Conservation (phyloP, 805 yeast species). For the Yarrowia osloensis region DNA sequence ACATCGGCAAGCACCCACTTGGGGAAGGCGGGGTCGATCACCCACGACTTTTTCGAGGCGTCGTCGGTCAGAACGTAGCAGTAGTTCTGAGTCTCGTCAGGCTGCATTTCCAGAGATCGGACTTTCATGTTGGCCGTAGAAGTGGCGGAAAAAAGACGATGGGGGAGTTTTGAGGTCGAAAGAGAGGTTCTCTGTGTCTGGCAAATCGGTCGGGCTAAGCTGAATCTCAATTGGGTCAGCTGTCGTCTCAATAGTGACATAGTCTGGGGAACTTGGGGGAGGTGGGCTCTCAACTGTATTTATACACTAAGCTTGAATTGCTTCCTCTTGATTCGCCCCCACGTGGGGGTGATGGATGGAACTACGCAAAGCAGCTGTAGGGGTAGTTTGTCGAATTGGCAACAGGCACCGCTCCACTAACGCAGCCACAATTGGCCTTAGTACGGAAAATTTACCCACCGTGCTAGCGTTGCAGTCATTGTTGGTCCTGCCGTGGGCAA, state of each 20-base stretch:
- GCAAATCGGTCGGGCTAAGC: not conserved
- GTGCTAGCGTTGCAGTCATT: too few relatives aligned
- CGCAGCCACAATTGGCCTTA: not conserved
- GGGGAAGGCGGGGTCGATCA: constrained; percentile 93
- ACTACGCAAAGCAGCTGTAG: too few relatives aligned
- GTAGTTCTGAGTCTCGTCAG: constrained; percentile 93
- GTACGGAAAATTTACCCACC: too few relatives aligned
- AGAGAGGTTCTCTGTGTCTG: too few relatives aligned
- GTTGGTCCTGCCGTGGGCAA: too few relatives aligned
- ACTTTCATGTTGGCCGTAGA: constrained; percentile 65
- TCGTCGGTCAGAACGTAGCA: constrained; percentile 76
- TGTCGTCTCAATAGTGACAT: constrained; percentile 5
- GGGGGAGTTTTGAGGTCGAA: not conserved
- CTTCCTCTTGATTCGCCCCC: constrained; percentile 27
- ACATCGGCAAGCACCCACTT: constrained; percentile 59
- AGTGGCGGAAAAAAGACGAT: not conserved
- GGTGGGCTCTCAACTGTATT: not conserved
- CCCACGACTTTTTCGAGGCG: constrained; percentile 65
- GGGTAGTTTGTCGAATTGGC: too few relatives aligned
- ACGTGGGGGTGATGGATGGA: not conserved
- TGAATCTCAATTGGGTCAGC: not conserved
- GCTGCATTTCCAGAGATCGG: constrained; percentile 82
- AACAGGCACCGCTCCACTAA: not conserved
- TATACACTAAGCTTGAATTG: constrained; percentile 9
- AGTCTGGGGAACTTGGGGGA: not conserved